Evolutionary conservation across 768 basidiomycete species (phyloP).

Genomic region (Kwoniella bestiolae): DNA sequence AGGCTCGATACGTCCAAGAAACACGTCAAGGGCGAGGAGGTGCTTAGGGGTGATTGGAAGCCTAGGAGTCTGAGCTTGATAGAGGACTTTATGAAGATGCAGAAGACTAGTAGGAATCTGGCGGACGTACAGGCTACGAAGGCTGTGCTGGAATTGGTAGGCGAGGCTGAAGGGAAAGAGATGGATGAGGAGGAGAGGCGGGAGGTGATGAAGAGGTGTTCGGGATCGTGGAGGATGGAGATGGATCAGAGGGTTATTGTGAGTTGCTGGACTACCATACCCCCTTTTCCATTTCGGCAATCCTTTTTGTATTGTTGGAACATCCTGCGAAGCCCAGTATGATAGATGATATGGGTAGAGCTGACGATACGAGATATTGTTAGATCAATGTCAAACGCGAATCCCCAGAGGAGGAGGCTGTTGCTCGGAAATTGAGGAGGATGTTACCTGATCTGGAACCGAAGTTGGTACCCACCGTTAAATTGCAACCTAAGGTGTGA

Average conservation of each 20-base stretch:
- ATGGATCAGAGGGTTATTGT: slow-evolving; percentile 80
- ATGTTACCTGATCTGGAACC: slow-evolving; percentile 45
- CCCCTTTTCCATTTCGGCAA: no score
- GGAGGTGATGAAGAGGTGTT: slow-evolving; percentile 67
- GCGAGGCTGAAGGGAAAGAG: slow-evolving; percentile 22
- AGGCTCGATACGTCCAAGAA: slow-evolving; percentile 90
- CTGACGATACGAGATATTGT: not conserved
- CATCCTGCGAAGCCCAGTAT: no score
- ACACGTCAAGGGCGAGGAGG: slow-evolving; percentile 91
- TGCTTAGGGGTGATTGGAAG: slow-evolving; percentile 74
- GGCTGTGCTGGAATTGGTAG: slow-evolving; percentile 64
- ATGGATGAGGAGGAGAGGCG: slow-evolving; percentile 31
- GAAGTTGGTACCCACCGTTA: slow-evolving; percentile 48
- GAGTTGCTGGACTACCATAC: no score
- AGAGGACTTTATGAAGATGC: slow-evolving; percentile 78
- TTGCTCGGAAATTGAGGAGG: slow-evolving; percentile 36
- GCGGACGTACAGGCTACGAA: slow-evolving; percentile 90
- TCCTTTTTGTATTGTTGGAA: no score
- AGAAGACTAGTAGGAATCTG: slow-evolving; percentile 71
- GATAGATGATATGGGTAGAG: no score
- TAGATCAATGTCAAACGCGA: slow-evolving; percentile 82
- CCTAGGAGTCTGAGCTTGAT: slow-evolving; percentile 86
- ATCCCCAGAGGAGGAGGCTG: slow-evolving; percentile 66
- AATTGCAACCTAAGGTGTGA: slow-evolving; percentile 73
- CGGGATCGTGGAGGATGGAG: slow-evolving; percentile 81